A percentile compares a stretch with the other conserved stretches of the same genome.
Conservation (phyloP, 306 rosid genomes). For the Casuarina cunninghamiana region DNA sequence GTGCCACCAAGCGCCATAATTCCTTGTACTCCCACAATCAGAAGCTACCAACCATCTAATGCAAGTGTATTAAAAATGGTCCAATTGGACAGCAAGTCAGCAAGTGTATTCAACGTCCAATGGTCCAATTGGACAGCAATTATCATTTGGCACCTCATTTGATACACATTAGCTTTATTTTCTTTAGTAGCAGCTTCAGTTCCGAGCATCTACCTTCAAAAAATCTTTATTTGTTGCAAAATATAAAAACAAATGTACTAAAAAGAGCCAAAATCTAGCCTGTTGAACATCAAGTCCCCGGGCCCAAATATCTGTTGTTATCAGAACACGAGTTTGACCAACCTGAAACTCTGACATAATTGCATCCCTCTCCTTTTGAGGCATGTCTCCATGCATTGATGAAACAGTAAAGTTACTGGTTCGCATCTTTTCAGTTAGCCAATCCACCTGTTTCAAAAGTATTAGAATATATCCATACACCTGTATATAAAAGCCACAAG, state of each 20-base stretch:
- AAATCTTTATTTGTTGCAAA: background rate
- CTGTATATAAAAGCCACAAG: background rate
- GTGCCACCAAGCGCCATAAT: background rate
- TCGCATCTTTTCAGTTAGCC: constrained; percentile 98
- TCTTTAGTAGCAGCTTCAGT: background rate
- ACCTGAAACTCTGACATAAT: constrained; percentile 90
- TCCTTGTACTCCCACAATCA: background rate
- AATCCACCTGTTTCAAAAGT: constrained; percentile 69
- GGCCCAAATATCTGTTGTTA: constrained; percentile 99
- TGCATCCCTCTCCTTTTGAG: constrained; percentile 95
- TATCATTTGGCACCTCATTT: background rate
- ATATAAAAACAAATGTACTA: background rate
- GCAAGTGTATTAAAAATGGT: background rate
- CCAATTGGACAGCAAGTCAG: too few species aligned
- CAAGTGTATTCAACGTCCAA: too few species aligned
- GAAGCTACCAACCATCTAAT: background rate
- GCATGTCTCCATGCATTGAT: constrained; percentile 99
- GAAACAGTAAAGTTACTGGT: constrained; percentile 90
- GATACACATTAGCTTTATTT: background rate
- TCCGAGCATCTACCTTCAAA: background rate
- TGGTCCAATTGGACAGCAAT: too few species aligned
- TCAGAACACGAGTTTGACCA: constrained; percentile 90
- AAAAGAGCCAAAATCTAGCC: constrained; percentile 48
- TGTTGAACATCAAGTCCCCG: constrained; percentile 98
- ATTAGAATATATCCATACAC: background rate